Evolutionary conservation across 225 moss, liverwort and hornwort species (phyloP).

Genomic region (Marchantia polymorpha): DNA sequence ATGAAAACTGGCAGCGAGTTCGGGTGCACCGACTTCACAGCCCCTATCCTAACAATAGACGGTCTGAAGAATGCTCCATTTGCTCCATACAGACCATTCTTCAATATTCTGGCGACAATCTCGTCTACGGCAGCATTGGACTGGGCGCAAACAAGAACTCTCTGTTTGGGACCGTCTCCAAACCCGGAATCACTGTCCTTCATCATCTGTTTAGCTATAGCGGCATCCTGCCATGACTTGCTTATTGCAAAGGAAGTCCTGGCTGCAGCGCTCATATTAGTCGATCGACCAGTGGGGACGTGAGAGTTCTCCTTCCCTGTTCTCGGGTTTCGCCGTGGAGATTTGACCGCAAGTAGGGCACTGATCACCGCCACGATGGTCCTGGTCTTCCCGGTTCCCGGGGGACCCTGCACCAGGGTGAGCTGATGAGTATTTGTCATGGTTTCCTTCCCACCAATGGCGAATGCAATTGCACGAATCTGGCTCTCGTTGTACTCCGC

Average conservation of each 20-base stretch:
- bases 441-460: conserved; percentile 55
- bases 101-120: conserved; percentile 73
- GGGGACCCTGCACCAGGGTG: conserved; percentile 93
- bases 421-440: conserved; percentile 70
- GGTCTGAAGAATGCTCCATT: conserved; percentile 76
- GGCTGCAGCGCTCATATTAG: conserved; percentile 31
- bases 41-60: conserved; percentile 76
- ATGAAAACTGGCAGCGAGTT: conserved; percentile 80
- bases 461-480: conserved; percentile 69
- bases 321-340: conserved; percentile 21
- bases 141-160: conserved; percentile 91
- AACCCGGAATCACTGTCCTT: conserved; percentile 37
- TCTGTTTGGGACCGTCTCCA: conserved; percentile 51
- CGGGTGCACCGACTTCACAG: conserved; percentile 74
- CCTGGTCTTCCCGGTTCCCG: conserved; percentile 95
- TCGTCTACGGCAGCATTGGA: conserved; percentile 99
- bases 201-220: conserved; percentile 67
- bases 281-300: neutral
- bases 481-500: conserved; percentile 86
- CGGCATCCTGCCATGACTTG: conserved; percentile 92
- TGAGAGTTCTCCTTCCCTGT: conserved; percentile 42
- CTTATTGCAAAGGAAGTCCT: conserved; percentile 63
- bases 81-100: conserved; percentile 69
- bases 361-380: conserved; percentile 92
- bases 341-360: conserved; percentile 64